Conservation (phyloP, 1,284 basidiomycete species). For the Trichosporon sp. region DNA sequence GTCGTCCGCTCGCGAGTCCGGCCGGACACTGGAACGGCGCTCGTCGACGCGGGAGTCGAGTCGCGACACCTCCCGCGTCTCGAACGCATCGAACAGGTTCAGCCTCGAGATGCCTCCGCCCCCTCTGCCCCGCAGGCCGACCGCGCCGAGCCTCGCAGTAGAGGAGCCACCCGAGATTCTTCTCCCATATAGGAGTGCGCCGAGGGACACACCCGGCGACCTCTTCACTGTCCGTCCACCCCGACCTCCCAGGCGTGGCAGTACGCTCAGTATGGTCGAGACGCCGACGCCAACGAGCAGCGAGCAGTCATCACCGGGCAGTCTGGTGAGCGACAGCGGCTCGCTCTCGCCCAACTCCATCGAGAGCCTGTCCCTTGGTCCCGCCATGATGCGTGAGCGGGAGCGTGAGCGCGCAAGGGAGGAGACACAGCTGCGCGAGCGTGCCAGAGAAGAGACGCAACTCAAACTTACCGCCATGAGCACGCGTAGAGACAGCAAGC, state of each 20-base stretch:
- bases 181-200: not conserved
- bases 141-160: not conserved
- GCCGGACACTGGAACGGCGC: not conserved
- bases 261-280: conserved; percentile 7
- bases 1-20: not conserved
- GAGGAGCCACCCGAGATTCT: not conserved
- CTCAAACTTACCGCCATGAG: not conserved
- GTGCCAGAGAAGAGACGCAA: not conserved
- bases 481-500: not conserved
- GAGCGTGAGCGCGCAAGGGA: not conserved
- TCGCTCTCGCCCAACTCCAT: conserved; percentile 11
- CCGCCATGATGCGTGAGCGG: not conserved
- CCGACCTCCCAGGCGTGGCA: conserved; percentile 1
- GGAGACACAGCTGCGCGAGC: not conserved
- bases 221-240: not conserved
- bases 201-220: not conserved
- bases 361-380: conserved; percentile 11
- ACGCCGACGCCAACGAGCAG: not conserved
- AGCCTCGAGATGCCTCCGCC: not conserved
- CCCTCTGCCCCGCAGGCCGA: not conserved
- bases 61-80: too few species aligned
- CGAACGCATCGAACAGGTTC: not conserved
- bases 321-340: conserved; percentile 14
- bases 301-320: conserved; percentile 7
- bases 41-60: not conserved